These are phyloP conservation scores for Annulohypoxylon maeteangense DNA, from an alignment of 495 filamentous ascomycete species.

Conservation along the genomic window DNA sequence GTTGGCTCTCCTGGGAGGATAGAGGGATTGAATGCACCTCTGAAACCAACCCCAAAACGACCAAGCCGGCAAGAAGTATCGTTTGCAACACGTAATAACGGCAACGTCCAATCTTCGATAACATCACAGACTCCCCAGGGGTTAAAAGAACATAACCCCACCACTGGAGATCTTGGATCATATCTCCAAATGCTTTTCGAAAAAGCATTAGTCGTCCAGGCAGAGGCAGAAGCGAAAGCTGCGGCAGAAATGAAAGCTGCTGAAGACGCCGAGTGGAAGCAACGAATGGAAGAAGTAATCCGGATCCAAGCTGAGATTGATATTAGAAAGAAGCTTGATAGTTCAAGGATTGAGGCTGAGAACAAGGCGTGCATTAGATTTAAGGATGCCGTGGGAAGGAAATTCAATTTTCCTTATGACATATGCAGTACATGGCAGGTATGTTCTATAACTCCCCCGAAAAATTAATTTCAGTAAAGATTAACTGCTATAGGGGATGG, in stretches of 20 bases:
- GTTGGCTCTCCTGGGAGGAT: too few relatives aligned
- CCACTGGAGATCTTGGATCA: not conserved
- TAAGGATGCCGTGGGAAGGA: slow-evolving; percentile 83
- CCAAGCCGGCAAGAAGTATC: not conserved
- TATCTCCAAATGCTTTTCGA: not conserved
- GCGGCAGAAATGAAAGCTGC: not conserved
- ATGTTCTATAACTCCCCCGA: not conserved
- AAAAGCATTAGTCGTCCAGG: not conserved
- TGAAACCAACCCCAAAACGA: not conserved
- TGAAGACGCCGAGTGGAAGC: not conserved
- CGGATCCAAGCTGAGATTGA: slow-evolving; percentile 53
- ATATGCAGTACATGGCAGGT: slow-evolving; percentile 51
- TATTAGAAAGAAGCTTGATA: slow-evolving; percentile 52
- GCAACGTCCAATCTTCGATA: not conserved
- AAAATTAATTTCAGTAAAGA: too few relatives aligned
- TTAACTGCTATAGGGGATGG: slow-evolving; percentile 71
- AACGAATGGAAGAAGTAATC: not conserved
- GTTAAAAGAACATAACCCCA: not conserved
- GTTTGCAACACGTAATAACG: not conserved
- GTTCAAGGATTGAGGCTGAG: not conserved
- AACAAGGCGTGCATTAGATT: slow-evolving; percentile 51
- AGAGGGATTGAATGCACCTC: not conserved
- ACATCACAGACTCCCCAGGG: not conserved
- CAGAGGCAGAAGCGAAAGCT: not conserved
- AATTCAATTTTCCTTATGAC: slow-evolving; percentile 82